Percentiles rank a stretch among this genome's conserved stretches.
Conservation (phyloP, 306 rosid genomes). For the Medicago lupulina region DNA sequence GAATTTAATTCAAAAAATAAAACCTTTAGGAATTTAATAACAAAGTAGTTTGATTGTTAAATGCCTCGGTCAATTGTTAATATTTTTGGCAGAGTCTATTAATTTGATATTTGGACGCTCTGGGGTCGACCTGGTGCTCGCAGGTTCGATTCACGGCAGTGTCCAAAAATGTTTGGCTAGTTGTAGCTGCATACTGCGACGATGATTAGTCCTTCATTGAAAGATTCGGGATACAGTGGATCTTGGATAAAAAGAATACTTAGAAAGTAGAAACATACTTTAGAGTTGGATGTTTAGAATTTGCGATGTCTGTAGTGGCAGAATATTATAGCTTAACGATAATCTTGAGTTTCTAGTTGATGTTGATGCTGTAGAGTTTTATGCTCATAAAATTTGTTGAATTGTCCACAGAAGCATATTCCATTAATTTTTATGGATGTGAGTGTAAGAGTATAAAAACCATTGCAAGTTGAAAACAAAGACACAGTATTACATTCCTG, state of each 20-base stretch:
- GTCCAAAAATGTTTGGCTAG: background rate
- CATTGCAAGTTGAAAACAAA: slow-evolving; percentile 17
- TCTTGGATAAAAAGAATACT: background rate
- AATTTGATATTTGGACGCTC: background rate
- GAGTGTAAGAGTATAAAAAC: background rate
- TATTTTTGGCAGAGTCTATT: background rate
- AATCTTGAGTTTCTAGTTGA: slow-evolving; percentile 9
- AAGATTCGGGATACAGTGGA: background rate
- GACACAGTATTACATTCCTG: background rate
- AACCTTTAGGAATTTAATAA: background rate
- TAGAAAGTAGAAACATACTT: slow-evolving; percentile 9
- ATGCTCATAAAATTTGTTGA: slow-evolving; percentile 7
- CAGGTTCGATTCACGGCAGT: background rate
- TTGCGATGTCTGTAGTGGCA: slow-evolving; percentile 1
- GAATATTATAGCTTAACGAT: slow-evolving; percentile 4
- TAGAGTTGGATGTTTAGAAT: background rate
- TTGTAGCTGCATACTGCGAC: background rate
- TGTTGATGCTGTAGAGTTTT: background rate
- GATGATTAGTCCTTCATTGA: background rate
- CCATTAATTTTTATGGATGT: slow-evolving; percentile 6
- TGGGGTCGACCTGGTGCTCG: background rate
- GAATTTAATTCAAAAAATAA: background rate
- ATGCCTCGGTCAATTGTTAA: background rate
- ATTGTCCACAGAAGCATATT: slow-evolving; percentile 5
- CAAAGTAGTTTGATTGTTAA: background rate